Percentiles rank a stretch among this genome's conserved stretches.
Evolutionary conservation across 2,329 filamentous ascomycete genomes (phyloP).

Genomic region (Colletotrichum graminicola): DNA sequence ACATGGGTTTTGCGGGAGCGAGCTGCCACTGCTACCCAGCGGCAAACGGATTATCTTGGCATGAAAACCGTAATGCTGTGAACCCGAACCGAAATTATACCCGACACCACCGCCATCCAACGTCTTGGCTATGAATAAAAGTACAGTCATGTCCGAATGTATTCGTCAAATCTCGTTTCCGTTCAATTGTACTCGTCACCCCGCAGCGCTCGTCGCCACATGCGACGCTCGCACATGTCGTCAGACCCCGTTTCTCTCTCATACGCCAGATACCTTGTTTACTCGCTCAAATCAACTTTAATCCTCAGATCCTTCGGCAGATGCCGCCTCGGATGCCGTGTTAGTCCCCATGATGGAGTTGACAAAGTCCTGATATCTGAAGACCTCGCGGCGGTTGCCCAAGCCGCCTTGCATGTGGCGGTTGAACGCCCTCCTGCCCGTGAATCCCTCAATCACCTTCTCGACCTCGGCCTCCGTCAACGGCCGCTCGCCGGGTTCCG

Average conservation of each 20-base stretch:
- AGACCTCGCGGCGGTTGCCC: constrained; percentile 84
- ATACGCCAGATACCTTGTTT: constrained; percentile 12
- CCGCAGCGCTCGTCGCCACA: constrained; percentile 30
- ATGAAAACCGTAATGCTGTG: constrained; percentile 19
- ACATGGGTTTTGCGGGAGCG: constrained; percentile 18
- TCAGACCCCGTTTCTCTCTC: constrained; percentile 23
- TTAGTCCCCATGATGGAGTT: constrained; percentile 72
- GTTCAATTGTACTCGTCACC: constrained; percentile 22
- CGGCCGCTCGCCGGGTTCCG: constrained; percentile 75
- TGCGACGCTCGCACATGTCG: constrained; percentile 25
- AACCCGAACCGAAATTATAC: constrained; percentile 35
- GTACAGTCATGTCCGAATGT: constrained; percentile 32
- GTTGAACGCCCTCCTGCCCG: constrained; percentile 84
- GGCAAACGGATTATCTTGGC: constrained; percentile 8
- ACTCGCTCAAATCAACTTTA: constrained; percentile 11
- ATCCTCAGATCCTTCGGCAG: constrained; percentile 46
- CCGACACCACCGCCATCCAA: constrained; percentile 17
- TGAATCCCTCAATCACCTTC: constrained; percentile 88
- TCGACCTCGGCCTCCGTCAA: constrained; percentile 83
- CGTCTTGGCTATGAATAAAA: constrained; percentile 24
- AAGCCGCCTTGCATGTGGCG: constrained; percentile 68
- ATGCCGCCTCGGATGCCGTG: constrained; percentile 50
- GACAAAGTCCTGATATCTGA: constrained; percentile 94
- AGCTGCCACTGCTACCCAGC: constrained; percentile 3
- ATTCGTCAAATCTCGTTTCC: constrained; percentile 33